A percentile compares a stretch with the other conserved stretches of the same genome.
Conservation (phyloP, 2,329 filamentous ascomycete species). For the Parafenestella ontariensis region DNA sequence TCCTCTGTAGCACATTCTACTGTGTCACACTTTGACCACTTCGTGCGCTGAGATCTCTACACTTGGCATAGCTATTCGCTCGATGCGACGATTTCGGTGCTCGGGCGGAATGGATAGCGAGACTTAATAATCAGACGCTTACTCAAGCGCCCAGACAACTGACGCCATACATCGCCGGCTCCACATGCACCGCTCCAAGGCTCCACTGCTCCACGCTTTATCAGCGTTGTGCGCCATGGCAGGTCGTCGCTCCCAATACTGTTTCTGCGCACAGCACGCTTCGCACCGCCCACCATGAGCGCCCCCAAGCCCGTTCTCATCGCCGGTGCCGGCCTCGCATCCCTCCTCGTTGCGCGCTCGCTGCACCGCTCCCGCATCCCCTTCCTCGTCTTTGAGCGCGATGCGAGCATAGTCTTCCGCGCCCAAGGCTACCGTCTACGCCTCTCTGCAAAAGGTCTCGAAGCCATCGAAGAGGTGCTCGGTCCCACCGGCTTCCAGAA, state of each 20-base stretch:
- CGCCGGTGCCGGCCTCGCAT: conserved; percentile 40
- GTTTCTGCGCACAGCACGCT: not conserved
- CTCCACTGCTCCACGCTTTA: not conserved
- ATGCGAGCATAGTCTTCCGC: conserved; percentile 61
- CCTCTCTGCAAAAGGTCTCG: conserved; percentile 63
- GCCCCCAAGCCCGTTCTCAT: conserved; percentile 51
- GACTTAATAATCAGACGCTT: too few relatives aligned
- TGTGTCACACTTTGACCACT: too few relatives aligned
- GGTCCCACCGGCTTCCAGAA: conserved; percentile 55
- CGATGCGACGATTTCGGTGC: too few relatives aligned
- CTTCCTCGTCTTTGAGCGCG: conserved; percentile 49
- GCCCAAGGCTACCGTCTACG: conserved; percentile 69
- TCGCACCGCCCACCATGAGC: conserved; percentile 20
- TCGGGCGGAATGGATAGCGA: too few relatives aligned
- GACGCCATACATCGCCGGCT: not conserved
- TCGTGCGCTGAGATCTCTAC: too few relatives aligned
- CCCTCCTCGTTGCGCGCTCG: conserved; percentile 41
- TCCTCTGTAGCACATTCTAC: too few relatives aligned
- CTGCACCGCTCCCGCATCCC: conserved; percentile 40
- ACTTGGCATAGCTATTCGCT: too few relatives aligned
- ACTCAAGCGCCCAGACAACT: not conserved
- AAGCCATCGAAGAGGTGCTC: conserved; percentile 67
- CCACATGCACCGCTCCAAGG: too few relatives aligned
- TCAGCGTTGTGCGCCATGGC: not conserved
- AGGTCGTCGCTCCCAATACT: not conserved